phyloP scores from a whole-genome alignment of 805 yeast species.

The Lipomyces japonicus region DNA sequence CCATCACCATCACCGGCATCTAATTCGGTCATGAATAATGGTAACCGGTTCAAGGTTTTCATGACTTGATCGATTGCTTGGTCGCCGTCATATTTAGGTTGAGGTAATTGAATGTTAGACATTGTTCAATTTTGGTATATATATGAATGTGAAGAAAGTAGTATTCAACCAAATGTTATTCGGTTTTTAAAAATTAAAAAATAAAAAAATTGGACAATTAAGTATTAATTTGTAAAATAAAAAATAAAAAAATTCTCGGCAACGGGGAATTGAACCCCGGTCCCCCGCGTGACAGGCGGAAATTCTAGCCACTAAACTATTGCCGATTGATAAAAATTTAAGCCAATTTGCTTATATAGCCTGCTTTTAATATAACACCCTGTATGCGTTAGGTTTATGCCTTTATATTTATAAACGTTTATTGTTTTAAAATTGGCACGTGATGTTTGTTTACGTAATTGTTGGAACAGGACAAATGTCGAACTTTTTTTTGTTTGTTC shows the following conservation, averaged over 20 bases:
- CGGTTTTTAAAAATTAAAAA: not conserved
- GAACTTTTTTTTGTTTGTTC: no score
- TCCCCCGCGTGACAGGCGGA: constrained; percentile 37
- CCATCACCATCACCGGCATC: constrained; percentile 75
- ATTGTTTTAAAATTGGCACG: no score
- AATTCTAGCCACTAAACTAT: constrained; percentile 40
- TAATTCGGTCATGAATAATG: constrained; percentile 88
- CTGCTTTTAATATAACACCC: no score
- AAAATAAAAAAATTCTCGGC: constrained; percentile 13
- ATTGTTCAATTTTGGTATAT: not conserved
- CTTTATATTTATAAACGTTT: no score
- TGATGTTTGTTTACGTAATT: no score
- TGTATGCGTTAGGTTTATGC: no score
- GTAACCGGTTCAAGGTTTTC: constrained; percentile 73
- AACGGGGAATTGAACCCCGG: constrained; percentile 27
- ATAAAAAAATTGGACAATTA: not conserved
- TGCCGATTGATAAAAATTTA: no score
- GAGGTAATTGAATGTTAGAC: constrained; percentile 9
- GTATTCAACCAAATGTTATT: not conserved
- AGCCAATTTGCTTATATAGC: no score
- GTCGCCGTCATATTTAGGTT: constrained; percentile 13
- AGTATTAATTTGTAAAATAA: not conserved
- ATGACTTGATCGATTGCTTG: constrained; percentile 70
- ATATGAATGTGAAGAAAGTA: not conserved
- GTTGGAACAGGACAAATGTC: no score